These are phyloP conservation scores for Cyclaneusma minus DNA, from an alignment of 2,329 filamentous ascomycete species.

Conservation along the genomic window DNA sequence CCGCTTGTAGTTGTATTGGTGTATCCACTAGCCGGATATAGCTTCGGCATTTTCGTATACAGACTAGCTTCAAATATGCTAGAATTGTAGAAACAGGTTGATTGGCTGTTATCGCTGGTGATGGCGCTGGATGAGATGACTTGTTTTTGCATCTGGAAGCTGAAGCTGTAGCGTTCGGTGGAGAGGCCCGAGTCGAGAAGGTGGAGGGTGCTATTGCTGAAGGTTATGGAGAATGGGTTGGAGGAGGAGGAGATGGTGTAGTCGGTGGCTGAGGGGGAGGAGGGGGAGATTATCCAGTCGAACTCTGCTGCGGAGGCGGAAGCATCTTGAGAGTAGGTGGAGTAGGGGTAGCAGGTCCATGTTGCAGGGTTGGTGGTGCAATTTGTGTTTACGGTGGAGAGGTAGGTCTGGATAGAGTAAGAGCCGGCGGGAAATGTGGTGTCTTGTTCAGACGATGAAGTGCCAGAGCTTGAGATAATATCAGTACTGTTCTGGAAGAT, in stretches of 20 bases:
- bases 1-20: conserved; percentile 14
- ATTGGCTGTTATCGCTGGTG: conserved; percentile 25
- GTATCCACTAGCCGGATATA: conserved; percentile 20
- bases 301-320: conserved; percentile 33
- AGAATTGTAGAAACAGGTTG: conserved; percentile 40
- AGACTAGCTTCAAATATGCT: conserved; percentile 40
- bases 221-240: conserved; percentile 39
- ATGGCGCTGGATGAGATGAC: conserved; percentile 31
- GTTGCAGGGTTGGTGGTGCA: conserved; percentile 43
- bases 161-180: conserved; percentile 43
- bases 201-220: conserved; percentile 33
- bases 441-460: conserved; percentile 6
- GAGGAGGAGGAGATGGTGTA: conserved; percentile 39
- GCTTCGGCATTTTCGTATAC: conserved; percentile 37
- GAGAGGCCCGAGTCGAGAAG: conserved; percentile 29
- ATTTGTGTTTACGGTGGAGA: conserved; percentile 32
- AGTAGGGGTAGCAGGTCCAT: conserved; percentile 47
- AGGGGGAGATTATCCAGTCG: conserved; percentile 40
- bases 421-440: conserved; percentile 41
- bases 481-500: background rate
- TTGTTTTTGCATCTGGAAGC: conserved; percentile 32
- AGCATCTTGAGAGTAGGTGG: conserved; percentile 26
- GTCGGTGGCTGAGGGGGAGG: conserved; percentile 20
- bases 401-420: conserved; percentile 43
- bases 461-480: conserved; percentile 5